Conservation (phyloP, 495 filamentous ascomycete species). For the Cudoniella acicularis region DNA sequence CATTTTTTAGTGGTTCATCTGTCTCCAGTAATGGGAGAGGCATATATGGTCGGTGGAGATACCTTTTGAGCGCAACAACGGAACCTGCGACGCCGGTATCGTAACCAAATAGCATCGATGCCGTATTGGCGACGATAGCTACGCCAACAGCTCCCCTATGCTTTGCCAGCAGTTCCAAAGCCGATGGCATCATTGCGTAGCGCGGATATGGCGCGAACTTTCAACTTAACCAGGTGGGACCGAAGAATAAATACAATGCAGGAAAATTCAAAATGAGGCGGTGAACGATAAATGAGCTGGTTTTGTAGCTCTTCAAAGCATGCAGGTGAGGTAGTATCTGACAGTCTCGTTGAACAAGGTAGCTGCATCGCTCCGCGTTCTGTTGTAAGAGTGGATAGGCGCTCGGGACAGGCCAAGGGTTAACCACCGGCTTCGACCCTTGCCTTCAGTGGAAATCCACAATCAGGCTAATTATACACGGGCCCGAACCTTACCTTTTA, state of each 20-base stretch:
- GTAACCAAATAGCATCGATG: conserved; percentile 15
- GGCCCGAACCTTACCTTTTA: no score
- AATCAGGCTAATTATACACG: no score
- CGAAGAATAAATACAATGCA: not conserved
- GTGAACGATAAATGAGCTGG: not conserved
- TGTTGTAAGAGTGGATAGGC: no score
- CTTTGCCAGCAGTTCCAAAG: conserved; percentile 2
- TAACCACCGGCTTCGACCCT: no score
- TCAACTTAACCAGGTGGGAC: no score
- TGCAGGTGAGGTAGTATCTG: no score
- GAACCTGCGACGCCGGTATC: conserved; percentile 17
- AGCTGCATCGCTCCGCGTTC: not conserved
- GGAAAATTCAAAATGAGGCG: not conserved
- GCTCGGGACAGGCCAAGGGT: no score
- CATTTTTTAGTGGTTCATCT: not conserved
- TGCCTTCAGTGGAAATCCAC: no score
- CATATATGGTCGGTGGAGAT: no score
- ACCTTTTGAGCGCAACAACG: conserved; percentile 11
- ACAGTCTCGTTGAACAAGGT: not conserved
- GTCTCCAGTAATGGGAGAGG: not conserved
- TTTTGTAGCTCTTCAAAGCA: not conserved
- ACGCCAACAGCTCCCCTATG: conserved; percentile 9
- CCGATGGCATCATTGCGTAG: not conserved
- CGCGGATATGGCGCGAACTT: no score
- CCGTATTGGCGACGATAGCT: conserved; percentile 8